Evolutionary conservation across 768 basidiomycete genomes (phyloP).

Genomic region (Tricholoma flavovirens): DNA sequence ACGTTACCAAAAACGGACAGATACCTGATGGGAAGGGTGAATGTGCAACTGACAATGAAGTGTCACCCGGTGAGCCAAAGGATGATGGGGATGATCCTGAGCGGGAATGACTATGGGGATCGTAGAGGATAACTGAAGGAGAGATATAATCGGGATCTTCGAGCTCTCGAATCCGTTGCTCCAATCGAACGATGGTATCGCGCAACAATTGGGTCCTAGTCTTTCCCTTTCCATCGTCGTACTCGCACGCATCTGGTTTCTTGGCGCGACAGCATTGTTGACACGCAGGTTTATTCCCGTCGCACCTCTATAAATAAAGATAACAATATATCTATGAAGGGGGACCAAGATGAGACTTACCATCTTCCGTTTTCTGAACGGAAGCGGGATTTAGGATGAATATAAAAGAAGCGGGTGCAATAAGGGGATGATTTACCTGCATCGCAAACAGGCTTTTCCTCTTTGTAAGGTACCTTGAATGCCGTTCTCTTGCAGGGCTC

Average conservation of each 20-base stretch:
- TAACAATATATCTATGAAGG: constrained; percentile 1
- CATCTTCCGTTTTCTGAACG: constrained; percentile 64
- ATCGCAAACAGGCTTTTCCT: constrained; percentile 68
- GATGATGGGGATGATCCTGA: constrained; percentile 56
- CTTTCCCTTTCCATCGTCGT: constrained; percentile 82
- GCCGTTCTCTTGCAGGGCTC: constrained; percentile 31
- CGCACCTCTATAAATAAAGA: constrained; percentile 57
- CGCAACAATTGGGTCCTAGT: constrained; percentile 74
- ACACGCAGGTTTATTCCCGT: constrained; percentile 71
- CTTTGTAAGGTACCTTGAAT: constrained; percentile 48
- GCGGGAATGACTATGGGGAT: constrained; percentile 51
- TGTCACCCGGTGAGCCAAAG: constrained; percentile 46
- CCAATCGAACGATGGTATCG: constrained; percentile 70
- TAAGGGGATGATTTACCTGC: constrained; percentile 42
- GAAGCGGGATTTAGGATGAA: constrained; percentile 12
- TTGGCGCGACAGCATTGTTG: constrained; percentile 76
- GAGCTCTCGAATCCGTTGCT: constrained; percentile 65
- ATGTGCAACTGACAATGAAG: constrained; percentile 47
- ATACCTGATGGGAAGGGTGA: constrained; percentile 56
- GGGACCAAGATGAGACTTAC: constrained; percentile 24
- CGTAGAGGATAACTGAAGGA: constrained; percentile 63
- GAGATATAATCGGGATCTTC: constrained; percentile 70
- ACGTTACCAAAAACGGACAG: constrained; percentile 7
- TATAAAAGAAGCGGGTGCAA: constrained; percentile 4
- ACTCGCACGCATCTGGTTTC: constrained; percentile 69